Base-by-base conservation (phyloP, 164 flowering plant species). In the Vitis rupestris region DNA sequence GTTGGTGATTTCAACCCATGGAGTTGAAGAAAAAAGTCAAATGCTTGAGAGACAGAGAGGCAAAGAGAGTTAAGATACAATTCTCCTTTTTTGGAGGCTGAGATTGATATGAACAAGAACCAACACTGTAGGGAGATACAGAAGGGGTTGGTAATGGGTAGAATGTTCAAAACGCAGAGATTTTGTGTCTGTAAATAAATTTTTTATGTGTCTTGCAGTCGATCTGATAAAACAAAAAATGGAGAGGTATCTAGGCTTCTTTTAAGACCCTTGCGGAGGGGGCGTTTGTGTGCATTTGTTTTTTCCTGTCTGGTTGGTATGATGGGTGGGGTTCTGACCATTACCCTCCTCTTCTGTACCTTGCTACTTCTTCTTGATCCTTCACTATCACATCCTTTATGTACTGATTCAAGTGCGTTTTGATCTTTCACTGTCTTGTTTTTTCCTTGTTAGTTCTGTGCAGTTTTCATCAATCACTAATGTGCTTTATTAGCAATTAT, bases 401-500 rank as follows among this genome's bases (percentile, higher is more conserved):
- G 93, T 77, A 80, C 80, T 59, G 85, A 90, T 67, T 87, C 88
- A 74, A 85, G 98, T 88, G 69, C 58, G 94, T 87, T 56, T 50
- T 50, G 1, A 10, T 59, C 48, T 71, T 66, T 19, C 12, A 4
- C 14, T 61, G 11, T 66, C 29, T 49, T 57, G 2, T 54, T 60
- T 51, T 44, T 48, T 48, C 10, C 17, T 66, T 14, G 44, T 17
- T 9, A 12, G 66, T 61, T 65, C 12, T 67, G 51, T 17, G 63
- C 65, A 62, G 8, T 49, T 29, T 19, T 29, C 13, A 3, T 68
- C 67, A 19, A 57, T 19, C 17, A 30, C 49, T 37, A 47, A 9
- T 64, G 51, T 53, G 66, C 12, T 70, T 47, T 15, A 5, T 49
- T 58, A 13, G 56, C 3, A 15, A 13, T 49, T 27, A 37, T 49